phyloP scores from a whole-genome alignment of 1,139 yeast species.

The Geotrichum fermentans region DNA sequence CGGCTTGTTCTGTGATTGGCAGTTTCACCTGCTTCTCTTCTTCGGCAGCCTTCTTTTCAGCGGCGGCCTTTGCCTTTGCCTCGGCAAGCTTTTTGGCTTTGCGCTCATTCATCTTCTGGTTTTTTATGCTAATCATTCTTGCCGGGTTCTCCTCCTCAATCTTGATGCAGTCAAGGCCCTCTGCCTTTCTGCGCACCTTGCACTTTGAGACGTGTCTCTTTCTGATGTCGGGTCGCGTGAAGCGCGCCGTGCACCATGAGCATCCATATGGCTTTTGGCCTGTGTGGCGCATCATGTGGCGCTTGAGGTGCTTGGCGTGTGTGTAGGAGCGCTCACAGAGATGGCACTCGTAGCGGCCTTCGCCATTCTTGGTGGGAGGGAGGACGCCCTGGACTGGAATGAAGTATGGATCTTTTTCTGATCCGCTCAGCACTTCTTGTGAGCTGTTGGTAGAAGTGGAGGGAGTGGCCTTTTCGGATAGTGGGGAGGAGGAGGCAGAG shows the following conservation, averaged over 20 bases:
- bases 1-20: too few relatives aligned
- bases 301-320: constrained; percentile 34
- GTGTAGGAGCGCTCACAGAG: constrained; percentile 32
- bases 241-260: constrained; percentile 27
- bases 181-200: constrained; percentile 16
- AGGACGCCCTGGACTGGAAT: constrained; percentile 16
- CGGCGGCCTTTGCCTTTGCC: constrained; percentile 2
- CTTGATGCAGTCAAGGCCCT: constrained; percentile 17
- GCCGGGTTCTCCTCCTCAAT: constrained; percentile 20
- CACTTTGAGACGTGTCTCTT: constrained; percentile 30
- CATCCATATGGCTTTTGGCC: constrained; percentile 33
- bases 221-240: constrained; percentile 32
- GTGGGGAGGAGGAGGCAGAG: constrained; percentile 1
- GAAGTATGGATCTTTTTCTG: constrained; percentile 15
- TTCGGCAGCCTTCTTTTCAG: background rate
- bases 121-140: constrained; percentile 14
- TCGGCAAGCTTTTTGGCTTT: constrained; percentile 10
- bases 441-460: background rate
- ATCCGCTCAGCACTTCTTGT: background rate
- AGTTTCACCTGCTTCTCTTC: background rate
- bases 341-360: constrained; percentile 33
- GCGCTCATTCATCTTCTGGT: constrained; percentile 11
- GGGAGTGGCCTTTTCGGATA: background rate
- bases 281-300: constrained; percentile 35
- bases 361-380: constrained; percentile 21